These are phyloP conservation scores for Xylaria sp. DNA, from an alignment of 2,329 filamentous ascomycete genomes.

Conservation along the genomic window DNA sequence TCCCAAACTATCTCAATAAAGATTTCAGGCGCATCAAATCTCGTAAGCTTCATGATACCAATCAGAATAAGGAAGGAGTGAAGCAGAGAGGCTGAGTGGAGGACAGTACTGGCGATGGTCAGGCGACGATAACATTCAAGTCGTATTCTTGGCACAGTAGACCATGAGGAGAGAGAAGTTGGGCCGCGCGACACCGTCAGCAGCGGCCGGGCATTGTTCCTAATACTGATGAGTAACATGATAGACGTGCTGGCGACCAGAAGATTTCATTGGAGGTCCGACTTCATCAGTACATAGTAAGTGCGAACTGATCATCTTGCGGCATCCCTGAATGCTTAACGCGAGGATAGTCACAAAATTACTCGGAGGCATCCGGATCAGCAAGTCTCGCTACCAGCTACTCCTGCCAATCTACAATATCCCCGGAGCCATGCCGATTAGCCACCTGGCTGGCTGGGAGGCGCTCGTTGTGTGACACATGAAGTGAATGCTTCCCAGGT, in stretches of 20 bases:
- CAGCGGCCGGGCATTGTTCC: background rate
- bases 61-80: slow-evolving; percentile 45
- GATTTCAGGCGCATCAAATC: slow-evolving; percentile 16
- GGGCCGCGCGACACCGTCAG: slow-evolving; percentile 4
- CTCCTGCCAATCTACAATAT: background rate
- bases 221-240: slow-evolving; percentile 10
- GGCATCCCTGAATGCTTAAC: background rate
- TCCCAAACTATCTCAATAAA: slow-evolving; percentile 38
- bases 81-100: slow-evolving; percentile 20
- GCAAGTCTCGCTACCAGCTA: slow-evolving; percentile 16
- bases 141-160: slow-evolving; percentile 30
- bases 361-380: slow-evolving; percentile 34
- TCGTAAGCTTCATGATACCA: slow-evolving; percentile 32
- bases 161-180: slow-evolving; percentile 15
- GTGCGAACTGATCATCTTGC: background rate
- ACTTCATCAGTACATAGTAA: background rate
- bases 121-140: slow-evolving; percentile 21
- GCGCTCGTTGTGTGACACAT: slow-evolving; percentile 16
- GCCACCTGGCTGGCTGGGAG: background rate
- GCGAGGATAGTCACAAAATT: slow-evolving; percentile 21
- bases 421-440: slow-evolving; percentile 2
- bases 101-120: slow-evolving; percentile 14
- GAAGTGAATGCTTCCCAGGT: background rate
- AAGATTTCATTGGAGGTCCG: background rate
- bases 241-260: slow-evolving; percentile 12